These are phyloP conservation scores for Phytophthora rubi DNA, from an alignment of 352 stramenopile species.

Conservation along the genomic window DNA sequence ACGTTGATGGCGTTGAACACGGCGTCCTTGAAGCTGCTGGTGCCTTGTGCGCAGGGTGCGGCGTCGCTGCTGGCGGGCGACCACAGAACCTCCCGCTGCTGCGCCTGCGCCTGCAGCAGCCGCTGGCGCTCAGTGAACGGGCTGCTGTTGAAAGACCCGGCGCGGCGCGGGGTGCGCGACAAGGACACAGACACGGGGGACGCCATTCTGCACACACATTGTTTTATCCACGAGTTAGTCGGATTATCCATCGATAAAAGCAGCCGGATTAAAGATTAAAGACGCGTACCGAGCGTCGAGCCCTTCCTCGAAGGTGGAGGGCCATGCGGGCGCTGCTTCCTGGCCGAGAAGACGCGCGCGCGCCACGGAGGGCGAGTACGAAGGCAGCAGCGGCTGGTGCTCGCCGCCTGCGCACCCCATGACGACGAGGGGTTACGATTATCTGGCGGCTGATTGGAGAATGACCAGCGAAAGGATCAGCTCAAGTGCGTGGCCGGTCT, in stretches of 20 bases:
- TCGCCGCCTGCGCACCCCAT: conserved; percentile 37
- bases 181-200: conserved; percentile 46
- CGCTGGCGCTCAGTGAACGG: conserved; percentile 55
- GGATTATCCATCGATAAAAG: no score
- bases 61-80: conserved; percentile 27
- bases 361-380: conserved; percentile 64
- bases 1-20: conserved; percentile 90
- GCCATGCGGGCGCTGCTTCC: conserved; percentile 54
- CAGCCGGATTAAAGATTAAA: no score
- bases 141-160: conserved; percentile 34
- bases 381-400: conserved; percentile 56
- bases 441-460: not conserved
- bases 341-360: conserved; percentile 41
- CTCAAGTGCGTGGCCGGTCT: not conserved
- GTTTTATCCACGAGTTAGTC: no score
- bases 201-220: conserved; percentile 41
- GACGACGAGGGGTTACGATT: not conserved
- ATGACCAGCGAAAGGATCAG: not conserved
- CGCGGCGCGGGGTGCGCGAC: conserved; percentile 26
- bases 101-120: conserved; percentile 38
- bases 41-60: conserved; percentile 34
- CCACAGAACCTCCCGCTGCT: conserved; percentile 27
- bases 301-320: conserved; percentile 77
- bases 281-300: conserved; percentile 52
- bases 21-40: conserved; percentile 74